phyloP scores from a whole-genome alignment of 805 yeast genomes.

The Zygoascus flipseniorum region DNA sequence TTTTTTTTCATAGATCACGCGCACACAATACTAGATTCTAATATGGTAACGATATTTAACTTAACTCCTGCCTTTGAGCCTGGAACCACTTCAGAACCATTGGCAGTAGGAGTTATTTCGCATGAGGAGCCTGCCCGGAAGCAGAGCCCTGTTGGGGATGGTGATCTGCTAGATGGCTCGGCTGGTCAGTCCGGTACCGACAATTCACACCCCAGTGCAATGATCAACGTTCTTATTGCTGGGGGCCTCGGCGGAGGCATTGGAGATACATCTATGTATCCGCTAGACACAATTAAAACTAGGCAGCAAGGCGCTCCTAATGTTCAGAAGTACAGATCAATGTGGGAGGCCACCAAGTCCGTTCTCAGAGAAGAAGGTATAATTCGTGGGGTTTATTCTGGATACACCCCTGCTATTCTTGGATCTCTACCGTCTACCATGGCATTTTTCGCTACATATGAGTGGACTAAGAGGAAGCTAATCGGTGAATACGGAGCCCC shows the following conservation, averaged over 20 bases:
- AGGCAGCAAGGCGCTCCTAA: conserved; percentile 91
- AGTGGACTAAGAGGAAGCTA: conserved; percentile 62
- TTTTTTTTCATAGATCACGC: no score
- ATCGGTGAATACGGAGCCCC: conserved; percentile 56
- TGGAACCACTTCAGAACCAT: not conserved
- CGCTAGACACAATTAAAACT: conserved; percentile 92
- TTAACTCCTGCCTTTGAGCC: not conserved
- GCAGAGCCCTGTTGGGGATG: not conserved
- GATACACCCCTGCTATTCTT: conserved; percentile 82
- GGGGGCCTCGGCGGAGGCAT: conserved; percentile 94
- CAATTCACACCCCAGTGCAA: conserved; percentile 10
- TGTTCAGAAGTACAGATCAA: conserved; percentile 57
- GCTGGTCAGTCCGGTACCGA: not conserved
- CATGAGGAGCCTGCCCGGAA: not conserved
- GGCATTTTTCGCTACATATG: conserved; percentile 89
- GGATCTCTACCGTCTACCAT: conserved; percentile 90
- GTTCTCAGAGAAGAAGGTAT: conserved; percentile 83
- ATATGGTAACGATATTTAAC: not conserved
- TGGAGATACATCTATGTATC: conserved; percentile 91
- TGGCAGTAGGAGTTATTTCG: not conserved
- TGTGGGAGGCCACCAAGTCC: conserved; percentile 66
- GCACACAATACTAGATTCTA: not conserved
- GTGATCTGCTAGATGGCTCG: not conserved
- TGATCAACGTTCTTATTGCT: conserved; percentile 47
- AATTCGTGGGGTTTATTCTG: conserved; percentile 78